Percentiles rank a stretch among this genome's conserved stretches.
Conservation (phyloP, 805 yeast genomes). For the Wickerhamomyces rabaulensis region DNA sequence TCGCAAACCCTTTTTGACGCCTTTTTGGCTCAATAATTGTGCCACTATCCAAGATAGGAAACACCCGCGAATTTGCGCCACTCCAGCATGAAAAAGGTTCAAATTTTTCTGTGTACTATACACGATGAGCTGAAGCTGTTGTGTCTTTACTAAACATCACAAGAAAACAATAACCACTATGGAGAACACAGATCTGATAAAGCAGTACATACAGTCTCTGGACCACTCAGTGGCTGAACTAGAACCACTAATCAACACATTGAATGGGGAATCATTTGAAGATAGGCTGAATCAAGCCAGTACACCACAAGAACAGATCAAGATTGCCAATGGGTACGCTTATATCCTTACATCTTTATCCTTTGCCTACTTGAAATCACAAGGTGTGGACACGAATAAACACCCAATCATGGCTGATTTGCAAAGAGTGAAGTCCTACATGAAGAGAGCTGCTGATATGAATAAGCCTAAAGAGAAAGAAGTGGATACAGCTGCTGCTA, state of each 20-base stretch:
- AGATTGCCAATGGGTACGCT: constrained; percentile 31
- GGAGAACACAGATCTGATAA: constrained; percentile 42
- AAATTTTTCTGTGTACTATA: not conserved
- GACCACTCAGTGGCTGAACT: constrained; percentile 33
- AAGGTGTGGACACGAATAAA: constrained; percentile 48
- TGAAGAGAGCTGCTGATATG: constrained; percentile 42
- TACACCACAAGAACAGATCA: constrained; percentile 1
- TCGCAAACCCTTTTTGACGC: not conserved
- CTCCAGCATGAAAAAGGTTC: not conserved
- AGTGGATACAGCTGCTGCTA: constrained; percentile 33
- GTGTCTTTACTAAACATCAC: too few relatives aligned
- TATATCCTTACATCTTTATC: constrained; percentile 53
- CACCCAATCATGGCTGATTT: constrained; percentile 69
- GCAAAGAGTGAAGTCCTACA: constrained; percentile 59
- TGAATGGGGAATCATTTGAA: constrained; percentile 34
- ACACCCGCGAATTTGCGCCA: not conserved
- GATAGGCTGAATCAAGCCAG: constrained; percentile 22
- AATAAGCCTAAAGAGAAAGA: constrained; percentile 14
- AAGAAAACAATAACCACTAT: constrained; percentile 19
- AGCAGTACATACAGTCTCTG: constrained; percentile 33
- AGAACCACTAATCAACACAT: constrained; percentile 29
- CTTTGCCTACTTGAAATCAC: constrained; percentile 53
- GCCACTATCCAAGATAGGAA: not conserved
- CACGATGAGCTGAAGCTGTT: not conserved
- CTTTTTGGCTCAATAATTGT: not conserved